Evolutionary conservation across 352 stramenopile species (phyloP).

Genomic region (Phytopythium delawarense): DNA sequence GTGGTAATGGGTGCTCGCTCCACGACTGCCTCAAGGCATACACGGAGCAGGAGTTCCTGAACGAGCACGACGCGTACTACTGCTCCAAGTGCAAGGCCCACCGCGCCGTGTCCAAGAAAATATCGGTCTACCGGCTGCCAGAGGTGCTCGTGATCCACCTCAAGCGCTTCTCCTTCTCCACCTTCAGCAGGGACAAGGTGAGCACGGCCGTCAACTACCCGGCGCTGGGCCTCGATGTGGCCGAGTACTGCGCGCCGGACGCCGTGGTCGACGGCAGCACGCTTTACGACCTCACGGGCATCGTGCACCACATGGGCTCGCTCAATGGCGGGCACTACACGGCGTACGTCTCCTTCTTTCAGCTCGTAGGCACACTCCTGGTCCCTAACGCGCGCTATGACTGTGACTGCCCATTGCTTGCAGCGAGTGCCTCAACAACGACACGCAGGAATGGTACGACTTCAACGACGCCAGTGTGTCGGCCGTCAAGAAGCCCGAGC

Average conservation of each 20-base stretch:
- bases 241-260: conserved; percentile 62
- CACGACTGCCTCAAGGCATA: conserved; percentile 72
- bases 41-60: conserved; percentile 60
- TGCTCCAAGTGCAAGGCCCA: conserved; percentile 73
- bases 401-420: background rate
- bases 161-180: conserved; percentile 87
- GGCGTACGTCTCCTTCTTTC: conserved; percentile 26
- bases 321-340: conserved; percentile 85
- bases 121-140: conserved; percentile 71
- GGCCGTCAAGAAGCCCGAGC: conserved; percentile 55
- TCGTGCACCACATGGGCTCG: conserved; percentile 77
- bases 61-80: conserved; percentile 68
- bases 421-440: conserved; percentile 65
- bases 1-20: conserved; percentile 29
- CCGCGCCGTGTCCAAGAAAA: conserved; percentile 65
- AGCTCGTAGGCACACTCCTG: background rate
- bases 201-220: conserved; percentile 64
- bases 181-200: conserved; percentile 74
- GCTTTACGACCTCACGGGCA: conserved; percentile 71
- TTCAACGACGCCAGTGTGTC: conserved; percentile 78
- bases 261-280: conserved; percentile 64
- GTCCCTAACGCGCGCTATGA: background rate
- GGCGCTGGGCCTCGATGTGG: conserved; percentile 49
- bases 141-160: conserved; percentile 87
- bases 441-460: conserved; percentile 74